A percentile compares a stretch with the other conserved stretches of the same genome.
Conservation (phyloP, 1,284 basidiomycete genomes). For the Coriolopsis trogii region DNA sequence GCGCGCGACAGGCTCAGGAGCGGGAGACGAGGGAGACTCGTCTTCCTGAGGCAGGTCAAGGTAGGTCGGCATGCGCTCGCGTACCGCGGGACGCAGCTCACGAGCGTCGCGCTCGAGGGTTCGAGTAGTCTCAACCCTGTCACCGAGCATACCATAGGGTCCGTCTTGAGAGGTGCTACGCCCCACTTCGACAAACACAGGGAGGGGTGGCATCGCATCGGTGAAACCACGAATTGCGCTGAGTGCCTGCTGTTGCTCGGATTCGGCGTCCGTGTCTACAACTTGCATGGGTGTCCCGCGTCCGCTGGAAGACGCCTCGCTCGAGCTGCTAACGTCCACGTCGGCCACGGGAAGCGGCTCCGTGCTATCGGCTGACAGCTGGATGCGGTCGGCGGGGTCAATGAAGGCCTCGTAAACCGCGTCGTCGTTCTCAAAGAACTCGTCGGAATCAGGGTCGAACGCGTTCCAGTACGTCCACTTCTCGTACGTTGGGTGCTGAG, state of each 20-base stretch:
- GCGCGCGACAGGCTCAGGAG: constrained; percentile 9
- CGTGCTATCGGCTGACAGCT: constrained; percentile 15
- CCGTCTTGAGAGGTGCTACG: too few relatives aligned
- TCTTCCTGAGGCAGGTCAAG: constrained; percentile 16
- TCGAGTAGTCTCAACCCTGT: constrained; percentile 6
- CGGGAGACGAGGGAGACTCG: constrained; percentile 9
- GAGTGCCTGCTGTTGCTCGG: background rate
- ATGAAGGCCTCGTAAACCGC: constrained; percentile 72
- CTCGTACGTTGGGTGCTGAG: constrained; percentile 44
- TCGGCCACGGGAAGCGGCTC: constrained; percentile 6
- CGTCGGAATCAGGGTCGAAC: constrained; percentile 82
- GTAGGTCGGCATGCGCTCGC: constrained; percentile 15
- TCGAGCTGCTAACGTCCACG: constrained; percentile 26
- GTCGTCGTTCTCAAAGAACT: constrained; percentile 61
- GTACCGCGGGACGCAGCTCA: constrained; percentile 9
- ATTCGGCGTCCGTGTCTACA: constrained; percentile 38
- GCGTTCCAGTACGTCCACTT: constrained; percentile 68
- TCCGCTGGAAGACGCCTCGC: constrained; percentile 35
- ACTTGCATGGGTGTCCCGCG: constrained; percentile 40
- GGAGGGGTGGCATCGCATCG: constrained; percentile 16
- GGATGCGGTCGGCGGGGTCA: constrained; percentile 37
- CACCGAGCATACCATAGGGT: too few relatives aligned
- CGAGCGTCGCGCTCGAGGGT: constrained; percentile 7
- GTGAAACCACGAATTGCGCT: constrained; percentile 33
- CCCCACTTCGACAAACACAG: constrained; percentile 17